These are phyloP conservation scores for Nemania sp. DNA, from an alignment of 2,329 filamentous ascomycete genomes.

Conservation along the genomic window DNA sequence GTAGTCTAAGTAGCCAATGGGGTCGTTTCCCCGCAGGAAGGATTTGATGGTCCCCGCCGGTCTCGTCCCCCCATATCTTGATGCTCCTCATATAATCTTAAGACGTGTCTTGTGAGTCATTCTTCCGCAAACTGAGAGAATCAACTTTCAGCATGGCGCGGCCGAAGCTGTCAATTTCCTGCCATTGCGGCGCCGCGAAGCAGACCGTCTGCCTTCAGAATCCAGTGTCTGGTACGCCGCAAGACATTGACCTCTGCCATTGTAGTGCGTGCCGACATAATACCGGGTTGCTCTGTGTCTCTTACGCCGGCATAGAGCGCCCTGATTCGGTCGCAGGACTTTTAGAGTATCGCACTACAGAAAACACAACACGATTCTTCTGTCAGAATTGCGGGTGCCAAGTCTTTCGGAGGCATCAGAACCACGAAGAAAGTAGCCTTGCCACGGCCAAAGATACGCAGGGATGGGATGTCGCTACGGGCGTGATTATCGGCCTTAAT, in stretches of 20 bases:
- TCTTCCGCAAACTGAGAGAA: not conserved
- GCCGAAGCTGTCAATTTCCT: constrained; percentile 28
- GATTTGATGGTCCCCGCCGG: no score
- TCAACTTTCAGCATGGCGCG: constrained; percentile 8
- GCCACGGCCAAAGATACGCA: not conserved
- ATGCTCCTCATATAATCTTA: no score
- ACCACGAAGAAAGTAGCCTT: not conserved
- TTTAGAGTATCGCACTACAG: constrained; percentile 17
- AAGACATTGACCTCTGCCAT: constrained; percentile 38
- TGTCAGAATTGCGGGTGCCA: constrained; percentile 49
- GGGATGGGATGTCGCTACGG: constrained; percentile 45
- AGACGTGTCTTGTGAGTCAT: not conserved
- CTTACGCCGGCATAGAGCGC: constrained; percentile 40
- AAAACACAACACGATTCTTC: constrained; percentile 40
- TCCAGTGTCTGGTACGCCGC: not conserved
- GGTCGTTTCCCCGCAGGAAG: no score
- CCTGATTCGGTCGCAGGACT: constrained; percentile 26
- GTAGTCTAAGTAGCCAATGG: no score
- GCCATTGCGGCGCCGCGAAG: constrained; percentile 35
- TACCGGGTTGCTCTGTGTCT: constrained; percentile 45
- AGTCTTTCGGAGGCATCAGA: constrained; percentile 37
- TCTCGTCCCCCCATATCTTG: no score
- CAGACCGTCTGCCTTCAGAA: constrained; percentile 26
- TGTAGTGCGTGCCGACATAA: constrained; percentile 38
- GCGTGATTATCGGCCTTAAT: constrained; percentile 34